Evolutionary conservation across 2,329 filamentous ascomycete species (phyloP).

Genomic region (Arthroderma sp.): DNA sequence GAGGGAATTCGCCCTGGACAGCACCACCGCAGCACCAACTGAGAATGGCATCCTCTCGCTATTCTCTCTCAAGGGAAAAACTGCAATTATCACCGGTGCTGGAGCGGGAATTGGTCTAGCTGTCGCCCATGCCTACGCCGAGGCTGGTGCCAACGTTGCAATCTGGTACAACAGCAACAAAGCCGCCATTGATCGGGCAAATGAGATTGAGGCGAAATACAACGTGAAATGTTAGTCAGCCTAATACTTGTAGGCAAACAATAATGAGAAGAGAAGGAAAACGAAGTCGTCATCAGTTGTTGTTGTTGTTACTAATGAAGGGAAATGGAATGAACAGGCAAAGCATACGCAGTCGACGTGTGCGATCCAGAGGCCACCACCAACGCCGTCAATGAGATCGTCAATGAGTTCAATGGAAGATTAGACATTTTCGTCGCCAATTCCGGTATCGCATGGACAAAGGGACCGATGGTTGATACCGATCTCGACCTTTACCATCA

Average conservation of each 20-base stretch:
- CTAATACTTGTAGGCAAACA: background rate
- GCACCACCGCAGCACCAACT: slow-evolving; percentile 35
- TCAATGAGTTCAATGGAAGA: slow-evolving; percentile 56
- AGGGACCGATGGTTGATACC: slow-evolving; percentile 55
- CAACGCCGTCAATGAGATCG: slow-evolving; percentile 28
- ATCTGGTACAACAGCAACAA: slow-evolving; percentile 62
- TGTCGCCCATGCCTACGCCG: slow-evolving; percentile 51
- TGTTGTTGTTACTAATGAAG: no score
- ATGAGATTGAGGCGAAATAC: slow-evolving; percentile 51
- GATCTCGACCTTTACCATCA: slow-evolving; percentile 50
- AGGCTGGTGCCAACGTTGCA: slow-evolving; percentile 58
- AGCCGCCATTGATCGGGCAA: slow-evolving; percentile 48
- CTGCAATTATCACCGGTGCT: slow-evolving; percentile 56
- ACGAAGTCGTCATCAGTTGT: background rate
- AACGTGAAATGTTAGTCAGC: slow-evolving; percentile 49
- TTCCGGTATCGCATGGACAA: slow-evolving; percentile 59
- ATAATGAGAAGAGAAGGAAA: background rate
- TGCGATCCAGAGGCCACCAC: slow-evolving; percentile 30
- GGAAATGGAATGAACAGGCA: slow-evolving; percentile 19
- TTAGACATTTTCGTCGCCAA: slow-evolving; percentile 72
- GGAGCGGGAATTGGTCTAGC: slow-evolving; percentile 56
- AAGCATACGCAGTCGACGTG: slow-evolving; percentile 38
- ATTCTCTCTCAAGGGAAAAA: slow-evolving; percentile 57
- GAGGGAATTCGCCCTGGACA: slow-evolving; percentile 42
- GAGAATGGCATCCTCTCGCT: slow-evolving; percentile 46